phyloP scores from a whole-genome alignment of 306 rosid genomes.

The Dicorynia guianensis region DNA sequence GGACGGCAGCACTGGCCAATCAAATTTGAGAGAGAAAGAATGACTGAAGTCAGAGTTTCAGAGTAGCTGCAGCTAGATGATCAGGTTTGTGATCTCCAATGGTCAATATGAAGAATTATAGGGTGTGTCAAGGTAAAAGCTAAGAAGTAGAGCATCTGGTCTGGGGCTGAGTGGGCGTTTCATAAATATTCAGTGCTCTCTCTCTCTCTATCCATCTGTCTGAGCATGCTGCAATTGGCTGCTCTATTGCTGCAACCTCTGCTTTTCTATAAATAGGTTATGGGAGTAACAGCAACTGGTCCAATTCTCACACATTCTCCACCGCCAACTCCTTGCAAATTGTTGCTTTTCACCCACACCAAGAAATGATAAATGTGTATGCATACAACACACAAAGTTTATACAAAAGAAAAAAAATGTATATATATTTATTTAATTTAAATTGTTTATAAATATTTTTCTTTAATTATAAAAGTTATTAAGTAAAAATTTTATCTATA shows the following conservation, averaged over 20 bases:
- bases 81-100: conserved; percentile 47
- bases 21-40: conserved; percentile 11
- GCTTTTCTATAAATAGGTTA: conserved; percentile 48
- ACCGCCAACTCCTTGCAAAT: conserved; percentile 51
- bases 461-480: too few species aligned
- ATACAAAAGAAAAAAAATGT: too few species aligned
- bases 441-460: too few species aligned
- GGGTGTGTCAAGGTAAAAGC: conserved; percentile 41
- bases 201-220: conserved; percentile 16
- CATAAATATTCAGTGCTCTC: not conserved
- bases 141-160: conserved; percentile 38
- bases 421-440: too few species aligned
- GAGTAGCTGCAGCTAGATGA: conserved; percentile 38
- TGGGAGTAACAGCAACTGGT: conserved; percentile 48
- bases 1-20: conserved; percentile 27
- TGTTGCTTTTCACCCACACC: conserved; percentile 46
- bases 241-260: conserved; percentile 32
- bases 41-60: conserved; percentile 33
- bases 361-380: too few species aligned
- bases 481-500: too few species aligned
- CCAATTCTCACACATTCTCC: conserved; percentile 40
- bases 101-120: conserved; percentile 42
- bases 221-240: conserved; percentile 29
- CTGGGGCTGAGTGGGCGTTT: conserved; percentile 26
- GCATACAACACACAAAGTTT: too few species aligned